phyloP scores from a whole-genome alignment of 352 stramenopile species.

The Pythium coloratum region DNA sequence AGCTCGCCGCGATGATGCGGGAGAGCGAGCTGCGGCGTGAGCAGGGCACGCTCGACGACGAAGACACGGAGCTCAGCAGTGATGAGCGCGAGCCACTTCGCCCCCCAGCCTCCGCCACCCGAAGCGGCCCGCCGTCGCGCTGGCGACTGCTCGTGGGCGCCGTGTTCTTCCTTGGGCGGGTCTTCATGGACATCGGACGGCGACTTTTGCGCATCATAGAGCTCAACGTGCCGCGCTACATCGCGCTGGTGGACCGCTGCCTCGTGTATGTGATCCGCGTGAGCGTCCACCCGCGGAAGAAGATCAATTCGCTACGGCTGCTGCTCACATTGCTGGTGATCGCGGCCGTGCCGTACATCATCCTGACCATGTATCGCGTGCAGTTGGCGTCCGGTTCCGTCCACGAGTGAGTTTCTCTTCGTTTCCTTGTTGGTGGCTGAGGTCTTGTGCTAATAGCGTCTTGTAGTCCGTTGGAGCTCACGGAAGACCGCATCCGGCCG shows the following conservation, averaged over 20 bases:
- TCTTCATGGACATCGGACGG: conserved; percentile 51
- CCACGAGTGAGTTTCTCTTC: conserved; percentile 11
- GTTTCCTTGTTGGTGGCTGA: neutral
- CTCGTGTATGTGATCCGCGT: conserved; percentile 49
- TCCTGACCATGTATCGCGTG: conserved; percentile 44
- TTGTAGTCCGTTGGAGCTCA: conserved; percentile 41
- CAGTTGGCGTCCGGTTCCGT: neutral
- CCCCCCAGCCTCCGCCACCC: neutral
- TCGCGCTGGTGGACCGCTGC: conserved; percentile 50
- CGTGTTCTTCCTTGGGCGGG: conserved; percentile 44
- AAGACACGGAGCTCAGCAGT: neutral
- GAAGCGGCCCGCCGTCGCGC: conserved; percentile 13
- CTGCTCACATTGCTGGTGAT: conserved; percentile 40
- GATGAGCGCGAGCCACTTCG: conserved; percentile 20
- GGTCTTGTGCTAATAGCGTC: neutral
- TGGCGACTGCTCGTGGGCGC: conserved; percentile 44
- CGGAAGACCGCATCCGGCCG: conserved; percentile 59
- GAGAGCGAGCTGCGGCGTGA: conserved; percentile 35
- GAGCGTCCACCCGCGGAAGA: conserved; percentile 37
- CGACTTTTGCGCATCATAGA: conserved; percentile 45
- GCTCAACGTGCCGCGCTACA: conserved; percentile 47
- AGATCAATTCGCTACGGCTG: conserved; percentile 38
- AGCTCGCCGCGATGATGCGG: conserved; percentile 43
- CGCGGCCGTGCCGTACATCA: conserved; percentile 44
- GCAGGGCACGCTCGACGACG: conserved; percentile 24